phyloP scores from a whole-genome alignment of 2,329 filamentous ascomycete species.

The Aspergillus floridensis region DNA sequence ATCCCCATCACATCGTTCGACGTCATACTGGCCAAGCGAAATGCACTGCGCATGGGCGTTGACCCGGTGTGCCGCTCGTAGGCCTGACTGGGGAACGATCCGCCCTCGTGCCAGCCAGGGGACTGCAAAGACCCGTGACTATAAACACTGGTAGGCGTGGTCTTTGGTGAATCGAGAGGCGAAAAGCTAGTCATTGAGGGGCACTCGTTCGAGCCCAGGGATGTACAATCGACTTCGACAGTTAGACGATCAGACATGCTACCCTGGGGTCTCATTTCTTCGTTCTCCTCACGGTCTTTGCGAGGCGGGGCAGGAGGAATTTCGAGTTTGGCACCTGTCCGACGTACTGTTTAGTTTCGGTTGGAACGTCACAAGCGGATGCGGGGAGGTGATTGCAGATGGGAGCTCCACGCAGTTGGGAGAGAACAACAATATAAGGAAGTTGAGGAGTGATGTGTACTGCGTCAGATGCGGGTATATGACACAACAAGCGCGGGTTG shows the following conservation, averaged over 20 bases:
- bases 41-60: slow-evolving; percentile 36
- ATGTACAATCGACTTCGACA: slow-evolving; percentile 40
- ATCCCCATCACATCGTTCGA: slow-evolving; percentile 33
- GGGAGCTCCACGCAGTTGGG: background rate
- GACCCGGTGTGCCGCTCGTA: slow-evolving; percentile 30
- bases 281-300: slow-evolving; percentile 29
- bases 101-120: slow-evolving; percentile 36
- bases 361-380: slow-evolving; percentile 1
- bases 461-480: slow-evolving; percentile 5
- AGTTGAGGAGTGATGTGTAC: background rate
- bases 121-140: slow-evolving; percentile 39
- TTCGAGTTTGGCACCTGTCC: slow-evolving; percentile 32
- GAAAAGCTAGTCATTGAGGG: slow-evolving; percentile 43
- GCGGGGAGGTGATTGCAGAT: background rate
- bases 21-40: slow-evolving; percentile 36
- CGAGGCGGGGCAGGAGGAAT: slow-evolving; percentile 24
- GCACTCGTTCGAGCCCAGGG: slow-evolving; percentile 40
- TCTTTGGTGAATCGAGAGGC: slow-evolving; percentile 40
- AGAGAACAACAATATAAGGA: slow-evolving; percentile 9
- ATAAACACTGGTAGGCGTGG: slow-evolving; percentile 40
- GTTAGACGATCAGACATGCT: slow-evolving; percentile 38
- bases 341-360: slow-evolving; percentile 22
- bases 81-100: slow-evolving; percentile 27
- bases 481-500: slow-evolving; percentile 3
- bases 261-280: slow-evolving; percentile 40